phyloP scores from a whole-genome alignment of 2,329 filamentous ascomycete genomes.

The Blastomyces silverae region DNA sequence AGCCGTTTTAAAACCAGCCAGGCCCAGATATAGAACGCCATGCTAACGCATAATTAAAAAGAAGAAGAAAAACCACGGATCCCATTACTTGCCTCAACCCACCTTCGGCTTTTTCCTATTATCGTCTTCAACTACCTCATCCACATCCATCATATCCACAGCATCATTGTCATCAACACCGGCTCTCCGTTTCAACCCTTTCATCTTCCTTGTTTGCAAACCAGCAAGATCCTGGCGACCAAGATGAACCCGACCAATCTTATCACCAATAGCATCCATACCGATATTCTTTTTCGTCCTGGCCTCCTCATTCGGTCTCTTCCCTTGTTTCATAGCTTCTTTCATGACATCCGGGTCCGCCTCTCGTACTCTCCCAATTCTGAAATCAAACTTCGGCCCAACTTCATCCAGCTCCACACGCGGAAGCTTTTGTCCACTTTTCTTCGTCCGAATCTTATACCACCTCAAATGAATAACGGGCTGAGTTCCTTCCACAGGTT shows the following conservation, averaged over 20 bases:
- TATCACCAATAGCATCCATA: conserved; percentile 88
- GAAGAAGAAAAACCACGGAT: neutral
- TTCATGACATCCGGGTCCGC: conserved; percentile 75
- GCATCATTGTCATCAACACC: conserved; percentile 53
- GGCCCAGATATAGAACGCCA: conserved; percentile 17
- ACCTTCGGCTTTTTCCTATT: conserved; percentile 28
- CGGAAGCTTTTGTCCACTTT: conserved; percentile 77
- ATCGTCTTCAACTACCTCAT: conserved; percentile 35
- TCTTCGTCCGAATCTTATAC: conserved; percentile 81
- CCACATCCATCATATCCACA: conserved; percentile 44
- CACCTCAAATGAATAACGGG: conserved; percentile 60
- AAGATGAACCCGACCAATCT: conserved; percentile 86
- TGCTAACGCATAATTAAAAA: conserved; percentile 15
- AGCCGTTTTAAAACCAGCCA: conserved; percentile 7
- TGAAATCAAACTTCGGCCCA: conserved; percentile 87
- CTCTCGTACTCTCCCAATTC: conserved; percentile 71
- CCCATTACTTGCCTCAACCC: neutral
- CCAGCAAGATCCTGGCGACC: conserved; percentile 80
- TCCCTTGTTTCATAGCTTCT: conserved; percentile 82
- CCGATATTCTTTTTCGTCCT: conserved; percentile 92
- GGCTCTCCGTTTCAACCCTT: conserved; percentile 82
- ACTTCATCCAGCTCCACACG: conserved; percentile 93
- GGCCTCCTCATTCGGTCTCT: conserved; percentile 49
- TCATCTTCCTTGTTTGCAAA: conserved; percentile 98
- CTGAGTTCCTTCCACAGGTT: conserved; percentile 42